Base-by-base conservation (phyloP, 345 rosid species). In the Bruguiera gymnorhiza region DNA sequence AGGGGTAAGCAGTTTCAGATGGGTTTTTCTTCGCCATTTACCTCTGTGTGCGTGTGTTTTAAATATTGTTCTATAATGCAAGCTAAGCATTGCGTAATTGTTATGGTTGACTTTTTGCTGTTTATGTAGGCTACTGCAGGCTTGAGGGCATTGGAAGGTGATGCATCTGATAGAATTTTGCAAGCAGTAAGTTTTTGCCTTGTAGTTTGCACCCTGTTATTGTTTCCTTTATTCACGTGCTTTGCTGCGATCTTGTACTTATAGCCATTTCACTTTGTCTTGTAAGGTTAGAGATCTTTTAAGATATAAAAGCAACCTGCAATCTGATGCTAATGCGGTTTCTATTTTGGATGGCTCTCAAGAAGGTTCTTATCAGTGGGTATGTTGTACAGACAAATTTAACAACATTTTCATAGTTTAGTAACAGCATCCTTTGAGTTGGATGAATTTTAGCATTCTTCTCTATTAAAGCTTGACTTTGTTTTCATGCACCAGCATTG, bases 281-380 rank as follows among this genome's bases (percentile, higher is more conserved):
- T 71, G 66, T 59, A 81, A 92, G 98, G 99, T 95, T 76, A 90
- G 87, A 78, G 89, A 88, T 55, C 89, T 95, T 70, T 79, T 95
- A 80, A 90, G 72, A 83, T 86, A 82, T 72, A 88, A 83, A 73
- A 95, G 97, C 80, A 78, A 82, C 75, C 84, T 95, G 67, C 90
- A 84, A 73, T 84, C 76, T 57, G 89, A 89, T 77, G 77, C 84
- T 21, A 73, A 76, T 62, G 89, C 73, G 62, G 99, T 95, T 53
- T 75, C 76, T 78, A 93, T 92, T 68, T 79, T 95, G 80, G 99
- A 95, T 80, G 99, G 99, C 52, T 81, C 89, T 51, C 99, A 95
- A 81, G 99, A 95, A 82, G 99, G 97, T 67, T 81, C 99, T 78
- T 95, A 92, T 80, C 86, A 90, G 82, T 95, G 99, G 99, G 99